Evolutionary conservation across 306 rosid species (phyloP).

Genomic region (Abrus precatorius): DNA sequence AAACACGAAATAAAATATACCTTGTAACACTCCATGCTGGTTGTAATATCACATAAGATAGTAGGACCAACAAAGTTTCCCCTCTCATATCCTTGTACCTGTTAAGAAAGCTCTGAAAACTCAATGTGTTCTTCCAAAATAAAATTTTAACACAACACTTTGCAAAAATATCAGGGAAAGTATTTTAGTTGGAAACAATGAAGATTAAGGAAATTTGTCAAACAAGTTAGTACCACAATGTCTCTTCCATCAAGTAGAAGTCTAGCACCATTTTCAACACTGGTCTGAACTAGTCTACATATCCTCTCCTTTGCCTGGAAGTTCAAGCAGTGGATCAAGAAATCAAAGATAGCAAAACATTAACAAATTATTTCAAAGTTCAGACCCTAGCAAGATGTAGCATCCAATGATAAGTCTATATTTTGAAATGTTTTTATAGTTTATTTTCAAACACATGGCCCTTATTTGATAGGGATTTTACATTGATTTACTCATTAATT

Average conservation of each 20-base stretch:
- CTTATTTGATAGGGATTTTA: too few relatives aligned
- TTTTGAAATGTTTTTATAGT: too few relatives aligned
- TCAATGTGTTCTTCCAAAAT: conserved; percentile 31
- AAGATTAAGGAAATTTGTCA: conserved; percentile 27
- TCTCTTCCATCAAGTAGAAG: conserved; percentile 76
- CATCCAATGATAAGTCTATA: neutral
- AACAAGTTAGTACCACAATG: conserved; percentile 56
- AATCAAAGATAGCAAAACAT: conserved; percentile 1
- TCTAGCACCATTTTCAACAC: conserved; percentile 73
- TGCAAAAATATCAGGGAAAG: neutral
- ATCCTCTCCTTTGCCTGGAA: conserved; percentile 68
- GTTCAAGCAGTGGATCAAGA: conserved; percentile 32
- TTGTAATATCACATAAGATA: conserved; percentile 67
- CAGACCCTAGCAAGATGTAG: conserved; percentile 1
- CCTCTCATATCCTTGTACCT: conserved; percentile 77
- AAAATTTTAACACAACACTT: neutral
- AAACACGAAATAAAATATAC: conserved; percentile 47
- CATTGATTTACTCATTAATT: too few relatives aligned
- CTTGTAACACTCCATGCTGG: conserved; percentile 76
- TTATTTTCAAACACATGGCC: too few relatives aligned
- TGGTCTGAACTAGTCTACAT: conserved; percentile 65
- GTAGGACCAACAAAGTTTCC: conserved; percentile 82
- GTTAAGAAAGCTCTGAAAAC: conserved; percentile 31
- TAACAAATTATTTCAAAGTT: neutral
- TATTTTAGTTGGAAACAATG: conserved; percentile 6